These are phyloP conservation scores for Tieghemostelium lacteum DNA, from an alignment of 78 protist species.

Conservation along the genomic window DNA sequence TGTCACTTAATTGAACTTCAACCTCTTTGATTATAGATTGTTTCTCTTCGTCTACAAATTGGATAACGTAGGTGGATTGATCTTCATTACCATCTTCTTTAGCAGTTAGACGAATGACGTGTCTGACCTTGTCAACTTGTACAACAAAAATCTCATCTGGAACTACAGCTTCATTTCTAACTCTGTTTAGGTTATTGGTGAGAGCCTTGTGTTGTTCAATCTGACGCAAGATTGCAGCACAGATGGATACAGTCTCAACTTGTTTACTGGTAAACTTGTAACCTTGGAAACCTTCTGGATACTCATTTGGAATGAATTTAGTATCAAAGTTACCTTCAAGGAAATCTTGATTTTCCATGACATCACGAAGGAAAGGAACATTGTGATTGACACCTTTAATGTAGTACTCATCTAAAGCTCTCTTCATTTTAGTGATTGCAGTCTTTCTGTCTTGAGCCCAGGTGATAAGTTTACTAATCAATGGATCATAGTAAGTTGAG, in stretches of 20 bases:
- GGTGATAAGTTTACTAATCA: conserved; percentile 96
- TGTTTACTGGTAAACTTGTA: conserved; percentile 66
- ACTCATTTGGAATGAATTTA: conserved; percentile 89
- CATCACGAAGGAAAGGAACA: conserved; percentile 90
- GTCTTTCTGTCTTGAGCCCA: conserved; percentile 81
- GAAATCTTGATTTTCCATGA: conserved; percentile 90
- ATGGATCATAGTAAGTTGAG: conserved; percentile 97
- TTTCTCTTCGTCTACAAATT: conserved; percentile 45
- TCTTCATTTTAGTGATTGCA: conserved; percentile 32
- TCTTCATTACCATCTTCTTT: background rate
- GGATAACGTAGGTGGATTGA: background rate
- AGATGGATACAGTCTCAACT: conserved; percentile 33
- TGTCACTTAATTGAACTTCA: conserved; percentile 20
- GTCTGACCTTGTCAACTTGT: conserved; percentile 28
- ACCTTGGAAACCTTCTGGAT: conserved; percentile 94
- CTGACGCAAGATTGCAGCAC: conserved; percentile 27
- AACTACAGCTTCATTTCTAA: background rate
- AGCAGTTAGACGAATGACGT: conserved; percentile 9
- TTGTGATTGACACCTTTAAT: conserved; percentile 94
- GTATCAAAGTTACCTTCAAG: conserved; percentile 90
- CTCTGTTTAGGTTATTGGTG: conserved; percentile 17
- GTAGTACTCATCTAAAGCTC: conserved; percentile 93
- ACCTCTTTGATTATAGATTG: conserved; percentile 1
- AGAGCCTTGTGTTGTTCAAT: conserved; percentile 49
- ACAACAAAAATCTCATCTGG: conserved; percentile 45